Evolutionary conservation across 106 monocot species (phyloP).

Genomic region (Alisma plantagoaquatica): DNA sequence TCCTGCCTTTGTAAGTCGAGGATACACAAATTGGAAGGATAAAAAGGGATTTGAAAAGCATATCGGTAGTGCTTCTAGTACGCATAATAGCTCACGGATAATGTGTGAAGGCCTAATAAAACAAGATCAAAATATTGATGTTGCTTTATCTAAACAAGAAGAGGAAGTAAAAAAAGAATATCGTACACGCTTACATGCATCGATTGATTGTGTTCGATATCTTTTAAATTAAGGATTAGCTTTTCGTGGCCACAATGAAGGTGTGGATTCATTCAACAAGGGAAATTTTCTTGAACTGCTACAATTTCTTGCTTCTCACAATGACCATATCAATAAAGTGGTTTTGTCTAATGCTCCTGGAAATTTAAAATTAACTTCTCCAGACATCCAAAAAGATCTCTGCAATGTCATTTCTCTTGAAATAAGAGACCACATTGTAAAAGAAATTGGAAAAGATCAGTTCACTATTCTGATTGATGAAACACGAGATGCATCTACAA

Average conservation of each 20-base stretch:
- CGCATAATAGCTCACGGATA: too few relatives aligned
- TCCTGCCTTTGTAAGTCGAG: too few relatives aligned
- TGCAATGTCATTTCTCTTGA: too few relatives aligned
- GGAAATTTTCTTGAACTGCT: not conserved
- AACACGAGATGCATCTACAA: not conserved
- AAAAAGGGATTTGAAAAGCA: too few relatives aligned
- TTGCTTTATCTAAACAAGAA: not conserved
- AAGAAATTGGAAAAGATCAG: too few relatives aligned
- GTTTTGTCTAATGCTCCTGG: too few relatives aligned
- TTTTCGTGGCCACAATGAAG: not conserved
- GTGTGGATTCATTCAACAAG: not conserved
- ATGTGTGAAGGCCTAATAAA: not conserved
- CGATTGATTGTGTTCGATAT: not conserved
- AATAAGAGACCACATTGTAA: too few relatives aligned
- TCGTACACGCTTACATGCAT: not conserved
- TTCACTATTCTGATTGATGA: not conserved
- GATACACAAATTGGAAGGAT: too few relatives aligned
- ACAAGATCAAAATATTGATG: not conserved
- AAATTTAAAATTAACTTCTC: too few relatives aligned
- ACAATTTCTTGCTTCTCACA: not conserved
- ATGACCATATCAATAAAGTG: not conserved
- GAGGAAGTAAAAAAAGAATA: not conserved
- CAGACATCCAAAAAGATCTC: too few relatives aligned
- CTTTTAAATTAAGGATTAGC: not conserved
- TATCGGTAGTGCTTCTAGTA: too few relatives aligned